Evolutionary conservation across 371 early-diverging fungal genomes (phyloP).

Genomic region (Mortierella sp.): DNA sequence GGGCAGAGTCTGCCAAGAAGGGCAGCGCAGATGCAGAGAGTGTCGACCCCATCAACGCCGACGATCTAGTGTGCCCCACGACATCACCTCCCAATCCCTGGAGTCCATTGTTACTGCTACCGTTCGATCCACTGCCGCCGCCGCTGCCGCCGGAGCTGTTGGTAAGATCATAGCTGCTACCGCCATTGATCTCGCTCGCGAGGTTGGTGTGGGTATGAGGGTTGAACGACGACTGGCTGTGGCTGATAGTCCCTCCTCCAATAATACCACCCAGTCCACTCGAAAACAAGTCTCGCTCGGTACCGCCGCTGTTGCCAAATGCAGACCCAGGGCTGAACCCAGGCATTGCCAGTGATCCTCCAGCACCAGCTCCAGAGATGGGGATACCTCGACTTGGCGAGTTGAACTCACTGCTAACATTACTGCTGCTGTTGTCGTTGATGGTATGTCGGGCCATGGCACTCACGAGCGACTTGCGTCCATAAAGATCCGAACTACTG

Average conservation of each 20-base stretch:
- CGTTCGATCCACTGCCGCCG: background rate
- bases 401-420: constrained; percentile 8
- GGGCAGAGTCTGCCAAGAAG: constrained; percentile 25
- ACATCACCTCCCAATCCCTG: background rate
- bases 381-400: constrained; percentile 7
- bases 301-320: constrained; percentile 12
- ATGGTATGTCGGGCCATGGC: constrained; percentile 46
- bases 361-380: background rate
- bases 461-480: constrained; percentile 48
- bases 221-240: constrained; percentile 22
- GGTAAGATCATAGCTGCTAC: background rate
- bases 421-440: constrained; percentile 20
- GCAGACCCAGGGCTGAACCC: constrained; percentile 28
- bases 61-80: background rate
- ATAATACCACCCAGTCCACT: constrained; percentile 54
- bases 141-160: background rate
- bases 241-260: constrained; percentile 55
- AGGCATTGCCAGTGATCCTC: constrained; percentile 12
- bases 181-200: background rate
- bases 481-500: constrained; percentile 51
- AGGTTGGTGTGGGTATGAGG: constrained; percentile 9
- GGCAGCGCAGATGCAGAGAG: constrained; percentile 41
- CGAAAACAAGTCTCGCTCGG: constrained; percentile 44
- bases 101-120: too few relatives aligned
- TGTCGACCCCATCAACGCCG: constrained; percentile 18